These are phyloP conservation scores for Cryptococcus sp. DNA, from an alignment of 1,284 basidiomycete genomes.

Conservation along the genomic window DNA sequence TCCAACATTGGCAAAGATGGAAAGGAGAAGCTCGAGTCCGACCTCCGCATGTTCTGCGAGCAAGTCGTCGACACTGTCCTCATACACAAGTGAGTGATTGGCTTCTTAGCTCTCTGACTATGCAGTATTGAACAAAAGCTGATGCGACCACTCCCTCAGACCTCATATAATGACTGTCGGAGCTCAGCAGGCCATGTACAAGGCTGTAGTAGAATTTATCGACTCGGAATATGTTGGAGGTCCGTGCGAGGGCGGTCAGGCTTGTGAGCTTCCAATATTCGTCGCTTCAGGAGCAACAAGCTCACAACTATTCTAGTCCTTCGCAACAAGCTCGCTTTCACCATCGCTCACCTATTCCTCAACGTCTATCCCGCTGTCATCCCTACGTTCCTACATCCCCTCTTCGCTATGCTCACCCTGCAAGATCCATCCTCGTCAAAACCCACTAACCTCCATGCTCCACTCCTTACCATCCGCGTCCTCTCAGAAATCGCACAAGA, in stretches of 20 bases:
- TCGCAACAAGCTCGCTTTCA: conserved; percentile 96
- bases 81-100: conserved; percentile 41
- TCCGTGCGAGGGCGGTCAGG: conserved; percentile 47
- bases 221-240: conserved; percentile 53
- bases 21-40: conserved; percentile 50
- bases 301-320: conserved; percentile 36
- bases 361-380: conserved; percentile 60
- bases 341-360: conserved; percentile 91
- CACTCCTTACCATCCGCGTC: conserved; percentile 78
- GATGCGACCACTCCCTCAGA: conserved; percentile 19
- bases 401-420: conserved; percentile 52
- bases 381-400: conserved; percentile 52
- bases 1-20: conserved; percentile 48
- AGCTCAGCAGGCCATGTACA: conserved; percentile 47
- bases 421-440: conserved; percentile 30
- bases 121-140: conserved; percentile 5
- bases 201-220: conserved; percentile 50
- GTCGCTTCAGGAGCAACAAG: too few relatives aligned
- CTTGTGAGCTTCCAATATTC: conserved; percentile 49
- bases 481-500: conserved; percentile 89
- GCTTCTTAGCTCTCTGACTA: not conserved
- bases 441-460: conserved; percentile 70
- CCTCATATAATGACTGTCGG: conserved; percentile 39
- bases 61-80: conserved; percentile 53
- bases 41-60: conserved; percentile 52